Evolutionary conservation across 306 rosid species (phyloP), one percentile per base, ranked within the genome.

Genomic region (Acacia acuminata): DNA sequence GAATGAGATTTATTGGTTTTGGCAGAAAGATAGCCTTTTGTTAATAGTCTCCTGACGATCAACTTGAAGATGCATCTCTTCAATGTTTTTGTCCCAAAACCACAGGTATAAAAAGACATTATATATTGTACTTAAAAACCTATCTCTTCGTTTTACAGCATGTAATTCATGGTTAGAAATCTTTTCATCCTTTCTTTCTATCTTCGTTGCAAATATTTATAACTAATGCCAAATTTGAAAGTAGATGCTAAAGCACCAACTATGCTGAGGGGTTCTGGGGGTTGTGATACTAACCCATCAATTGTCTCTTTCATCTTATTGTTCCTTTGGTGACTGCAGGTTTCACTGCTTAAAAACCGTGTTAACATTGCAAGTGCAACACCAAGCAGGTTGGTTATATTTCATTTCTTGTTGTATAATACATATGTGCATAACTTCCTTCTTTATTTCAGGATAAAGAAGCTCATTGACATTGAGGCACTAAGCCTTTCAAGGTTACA

Each of bases 311-410:
- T 32, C 27, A 3, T 71, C 63, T 79, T 50, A 69, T 38, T 44
- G 7, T 25, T 16, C 32, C 5, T 76, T 76, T 86, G 58, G 17
- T 44, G 79, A 45, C 66, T 83, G 87, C 94, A 93, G 99, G 84
- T 88, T 75, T 84, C 88, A 15, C 83, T 93, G 90, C 81, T 96
- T 75, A 93, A 93, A 84, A 86, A 83, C 73, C 96, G 96, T 38
- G 96, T 96, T 65, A 93, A 96, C 87, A 90, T 93, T 50, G 99
- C 96, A 68, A 84, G 97, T 55, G 98, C 98, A 83, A 95, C 98
- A 2, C 99, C 99, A n/a, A 93, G 94, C 94, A 95, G 99, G 98
- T 95, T 77, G 73, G 83, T 82, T 20, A 56, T 77, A 44, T 66
- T 20, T 7, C 6, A 76, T 61, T 32, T 44, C 77, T 8, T 38